Evolutionary conservation across 805 yeast genomes (phyloP).

Genomic region (Cyberlindnera euphorbiiphila): DNA sequence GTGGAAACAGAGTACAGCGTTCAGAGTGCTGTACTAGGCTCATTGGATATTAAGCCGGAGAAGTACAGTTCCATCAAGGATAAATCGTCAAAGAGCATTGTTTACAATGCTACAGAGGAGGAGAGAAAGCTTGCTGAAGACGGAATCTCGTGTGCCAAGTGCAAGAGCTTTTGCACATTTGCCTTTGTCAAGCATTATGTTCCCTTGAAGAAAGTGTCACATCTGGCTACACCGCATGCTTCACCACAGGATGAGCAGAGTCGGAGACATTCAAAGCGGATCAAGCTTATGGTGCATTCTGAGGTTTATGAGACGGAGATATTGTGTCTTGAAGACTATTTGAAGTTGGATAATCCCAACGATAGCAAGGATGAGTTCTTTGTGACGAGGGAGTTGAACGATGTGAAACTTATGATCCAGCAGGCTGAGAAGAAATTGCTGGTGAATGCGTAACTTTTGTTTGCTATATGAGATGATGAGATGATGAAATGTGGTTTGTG

Average conservation of each 20-base stretch:
- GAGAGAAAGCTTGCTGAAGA: slow-evolving; percentile 25
- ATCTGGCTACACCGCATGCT: slow-evolving; percentile 23
- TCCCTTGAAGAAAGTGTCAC: slow-evolving; percentile 9
- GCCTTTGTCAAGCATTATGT: slow-evolving; percentile 29
- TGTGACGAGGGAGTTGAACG: slow-evolving; percentile 15
- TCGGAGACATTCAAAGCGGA: slow-evolving; percentile 25
- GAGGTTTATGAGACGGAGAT: slow-evolving; percentile 10
- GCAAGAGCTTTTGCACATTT: slow-evolving; percentile 37
- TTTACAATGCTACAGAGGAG: slow-evolving; percentile 3
- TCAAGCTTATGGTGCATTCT: slow-evolving; percentile 18
- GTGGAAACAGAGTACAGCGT: slow-evolving; percentile 23
- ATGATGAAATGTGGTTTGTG: background rate
- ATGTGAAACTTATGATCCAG: slow-evolving; percentile 17
- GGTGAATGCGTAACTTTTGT: too few species aligned
- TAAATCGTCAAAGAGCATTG: background rate
- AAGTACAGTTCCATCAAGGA: slow-evolving; percentile 1
- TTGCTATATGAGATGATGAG: too few species aligned
- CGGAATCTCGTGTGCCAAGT: slow-evolving; percentile 32
- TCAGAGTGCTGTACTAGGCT: slow-evolving; percentile 19
- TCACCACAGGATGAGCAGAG: slow-evolving; percentile 21
- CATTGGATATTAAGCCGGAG: slow-evolving; percentile 16
- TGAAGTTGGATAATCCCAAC: slow-evolving; percentile 11
- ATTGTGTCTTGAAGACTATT: slow-evolving; percentile 26
- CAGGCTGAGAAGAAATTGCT: slow-evolving; percentile 11
- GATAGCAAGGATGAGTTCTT: slow-evolving; percentile 14